phyloP scores from a whole-genome alignment of 768 basidiomycete genomes.

The Mycena galopus region DNA sequence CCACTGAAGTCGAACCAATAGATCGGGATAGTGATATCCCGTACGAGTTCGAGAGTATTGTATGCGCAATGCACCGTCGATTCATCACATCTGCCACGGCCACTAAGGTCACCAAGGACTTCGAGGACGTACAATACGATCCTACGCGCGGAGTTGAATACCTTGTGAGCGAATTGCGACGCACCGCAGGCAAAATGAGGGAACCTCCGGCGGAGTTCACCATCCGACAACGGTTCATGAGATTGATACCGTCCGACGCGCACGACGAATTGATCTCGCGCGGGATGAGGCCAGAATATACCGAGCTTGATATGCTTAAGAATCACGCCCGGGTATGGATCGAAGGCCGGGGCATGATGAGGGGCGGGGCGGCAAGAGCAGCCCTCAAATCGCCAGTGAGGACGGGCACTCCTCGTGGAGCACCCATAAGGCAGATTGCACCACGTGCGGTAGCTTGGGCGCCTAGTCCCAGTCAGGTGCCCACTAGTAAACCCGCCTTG shows the following conservation, averaged over 20 bases:
- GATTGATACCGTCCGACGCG: no score
- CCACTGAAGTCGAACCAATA: neutral
- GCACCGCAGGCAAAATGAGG: neutral
- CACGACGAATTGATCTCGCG: no score
- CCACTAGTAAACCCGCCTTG: no score
- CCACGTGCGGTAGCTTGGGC: no score
- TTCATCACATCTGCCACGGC: neutral
- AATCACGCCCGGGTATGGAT: no score
- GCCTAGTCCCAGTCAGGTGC: no score
- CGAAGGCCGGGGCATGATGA: neutral
- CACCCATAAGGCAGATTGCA: no score
- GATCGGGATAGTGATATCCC: neutral
- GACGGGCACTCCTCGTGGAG: no score
- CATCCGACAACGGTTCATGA: no score
- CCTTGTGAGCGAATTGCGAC: neutral
- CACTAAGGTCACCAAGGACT: neutral
- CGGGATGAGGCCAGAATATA: no score
- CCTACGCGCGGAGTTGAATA: neutral
- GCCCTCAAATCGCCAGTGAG: no score
- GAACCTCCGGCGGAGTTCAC: neutral
- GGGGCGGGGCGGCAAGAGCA: neutral
- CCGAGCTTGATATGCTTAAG: no score
- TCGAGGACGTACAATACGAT: neutral
- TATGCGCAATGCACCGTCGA: neutral
- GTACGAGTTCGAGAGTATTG: neutral